Evolutionary conservation across 495 filamentous ascomycete species (phyloP).

Genomic region (Cercophora samala): DNA sequence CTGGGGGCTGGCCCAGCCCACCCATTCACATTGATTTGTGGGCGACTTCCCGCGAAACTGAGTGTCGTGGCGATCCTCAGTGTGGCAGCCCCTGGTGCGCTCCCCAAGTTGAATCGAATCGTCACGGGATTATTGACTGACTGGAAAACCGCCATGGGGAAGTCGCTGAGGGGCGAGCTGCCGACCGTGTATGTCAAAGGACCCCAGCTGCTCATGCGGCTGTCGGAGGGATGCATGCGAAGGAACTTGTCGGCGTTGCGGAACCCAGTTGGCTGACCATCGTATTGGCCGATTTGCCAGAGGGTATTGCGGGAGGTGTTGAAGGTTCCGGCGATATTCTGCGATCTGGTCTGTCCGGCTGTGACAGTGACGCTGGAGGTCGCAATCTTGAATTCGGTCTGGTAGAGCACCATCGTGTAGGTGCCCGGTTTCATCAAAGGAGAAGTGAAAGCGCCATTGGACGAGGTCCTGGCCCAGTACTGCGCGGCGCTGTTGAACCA

Average conservation of each 20-base stretch:
- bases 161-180: conserved; percentile 45
- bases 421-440: conserved; percentile 65
- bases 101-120: conserved; percentile 56
- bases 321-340: conserved; percentile 52
- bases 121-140: conserved; percentile 58
- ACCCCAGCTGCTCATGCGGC: conserved; percentile 58
- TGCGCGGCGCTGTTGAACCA: conserved; percentile 63
- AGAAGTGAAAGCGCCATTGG: conserved; percentile 55
- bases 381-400: conserved; percentile 58
- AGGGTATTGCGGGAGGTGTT: conserved; percentile 44
- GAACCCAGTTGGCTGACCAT: conserved; percentile 63
- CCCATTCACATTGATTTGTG: conserved; percentile 49
- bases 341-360: conserved; percentile 51
- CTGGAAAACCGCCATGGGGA: conserved; percentile 67
- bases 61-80: conserved; percentile 63
- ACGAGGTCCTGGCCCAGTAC: conserved; percentile 59
- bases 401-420: conserved; percentile 66
- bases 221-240: conserved; percentile 64
- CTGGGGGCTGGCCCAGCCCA: conserved; percentile 47
- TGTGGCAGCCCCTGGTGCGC: conserved; percentile 49
- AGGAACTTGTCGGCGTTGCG: conserved; percentile 62
- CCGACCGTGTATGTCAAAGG: conserved; percentile 60
- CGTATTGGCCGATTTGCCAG: conserved; percentile 62
- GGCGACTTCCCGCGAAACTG: conserved; percentile 55
- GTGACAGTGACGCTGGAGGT: conserved; percentile 51